Percentiles rank a stretch among this genome's conserved stretches.
phyloP scores from a whole-genome alignment of 345 rosid species.

The Hirschfeldia incana region DNA sequence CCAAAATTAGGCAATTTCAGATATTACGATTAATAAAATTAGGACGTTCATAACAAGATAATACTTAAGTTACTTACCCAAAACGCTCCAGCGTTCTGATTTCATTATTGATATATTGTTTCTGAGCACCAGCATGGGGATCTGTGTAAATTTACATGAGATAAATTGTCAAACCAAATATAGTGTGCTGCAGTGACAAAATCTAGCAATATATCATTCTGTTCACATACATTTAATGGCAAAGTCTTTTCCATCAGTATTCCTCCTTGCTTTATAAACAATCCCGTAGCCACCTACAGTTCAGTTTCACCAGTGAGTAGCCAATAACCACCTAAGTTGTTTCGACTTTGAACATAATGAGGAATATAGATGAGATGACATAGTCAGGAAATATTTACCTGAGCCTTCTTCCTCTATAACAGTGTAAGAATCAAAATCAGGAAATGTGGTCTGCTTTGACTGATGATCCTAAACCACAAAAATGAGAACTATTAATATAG shows the following conservation, averaged over 20 bases:
- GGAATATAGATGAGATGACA: background rate
- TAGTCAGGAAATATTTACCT: constrained; percentile 47
- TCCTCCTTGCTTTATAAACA: constrained; percentile 81
- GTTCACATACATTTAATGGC: constrained; percentile 85
- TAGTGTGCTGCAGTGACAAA: background rate
- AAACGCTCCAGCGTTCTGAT: constrained; percentile 83
- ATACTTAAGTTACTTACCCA: constrained; percentile 64
- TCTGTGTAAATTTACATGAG: constrained; percentile 51
- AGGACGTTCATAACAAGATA: background rate
- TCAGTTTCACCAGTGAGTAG: constrained; percentile 24
- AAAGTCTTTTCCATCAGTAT: constrained; percentile 63
- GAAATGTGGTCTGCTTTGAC: constrained; percentile 48
- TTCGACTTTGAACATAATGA: background rate
- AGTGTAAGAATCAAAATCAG: constrained; percentile 69
- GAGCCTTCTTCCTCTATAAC: constrained; percentile 93
- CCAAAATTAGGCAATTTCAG: constrained; percentile 16
- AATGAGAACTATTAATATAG: constrained; percentile 2
- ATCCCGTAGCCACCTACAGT: constrained; percentile 90
- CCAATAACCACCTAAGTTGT: background rate
- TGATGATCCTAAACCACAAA: constrained; percentile 51
- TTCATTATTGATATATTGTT: constrained; percentile 68
- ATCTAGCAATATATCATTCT: constrained; percentile 19
- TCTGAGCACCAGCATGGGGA: constrained; percentile 84
- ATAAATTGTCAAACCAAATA: constrained; percentile 17
- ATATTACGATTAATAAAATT: background rate